Evolutionary conservation across 2,329 filamentous ascomycete species (phyloP), one percentile per base, ranked within the genome.

Genomic region (Aspergillus sp.): DNA sequence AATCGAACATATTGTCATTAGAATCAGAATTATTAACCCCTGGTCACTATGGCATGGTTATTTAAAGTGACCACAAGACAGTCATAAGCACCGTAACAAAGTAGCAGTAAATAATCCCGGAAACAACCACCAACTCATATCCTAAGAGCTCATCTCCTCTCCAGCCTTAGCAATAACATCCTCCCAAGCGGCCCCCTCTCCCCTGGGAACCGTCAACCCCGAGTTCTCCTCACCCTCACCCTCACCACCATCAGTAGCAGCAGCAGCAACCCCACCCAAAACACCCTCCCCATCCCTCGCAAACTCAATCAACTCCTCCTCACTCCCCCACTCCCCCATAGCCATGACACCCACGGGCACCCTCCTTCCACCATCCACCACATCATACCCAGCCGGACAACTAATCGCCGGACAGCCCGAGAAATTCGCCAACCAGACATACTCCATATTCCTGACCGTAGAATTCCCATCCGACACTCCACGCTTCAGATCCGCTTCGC

Each of bases 381-480:
- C 83, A 76, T 47, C 10, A 42, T 92, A 96, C 0, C 91, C 92
- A 10, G 90, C 87, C 0, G 93, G 92, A 38, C 86, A 87, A 49
- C 82, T 87, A 11, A 96, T 84, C 1, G 90, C 87, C 0, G 93
- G 93, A 52, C 88, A 88, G 0, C 93, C 93, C 0, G 83, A 86
- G 67, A 92, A 88, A 75, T 97, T 97, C 6, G 92, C 90, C 38
- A 96, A 77, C 84, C 90, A 96, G 15, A 90, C 87, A 76, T 91
- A 96, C 74, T 89, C 86, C 91, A 96, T 96, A 71, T 86, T 90
- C 25, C 84, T 81, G n/a, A 96, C 79, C 15, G 86, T 88, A 62
- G 78, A 81, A 72, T 95, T 92, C 0, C 83, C 88, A 73, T 97
- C 89, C 39, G 83, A 88, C 66, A 91, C 80, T 2, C 93, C 93